A percentile compares a stretch with the other conserved stretches of the same genome.
These are phyloP conservation scores for Rhizopogon sp. DNA, from an alignment of 768 basidiomycete genomes.

Conservation along the genomic window DNA sequence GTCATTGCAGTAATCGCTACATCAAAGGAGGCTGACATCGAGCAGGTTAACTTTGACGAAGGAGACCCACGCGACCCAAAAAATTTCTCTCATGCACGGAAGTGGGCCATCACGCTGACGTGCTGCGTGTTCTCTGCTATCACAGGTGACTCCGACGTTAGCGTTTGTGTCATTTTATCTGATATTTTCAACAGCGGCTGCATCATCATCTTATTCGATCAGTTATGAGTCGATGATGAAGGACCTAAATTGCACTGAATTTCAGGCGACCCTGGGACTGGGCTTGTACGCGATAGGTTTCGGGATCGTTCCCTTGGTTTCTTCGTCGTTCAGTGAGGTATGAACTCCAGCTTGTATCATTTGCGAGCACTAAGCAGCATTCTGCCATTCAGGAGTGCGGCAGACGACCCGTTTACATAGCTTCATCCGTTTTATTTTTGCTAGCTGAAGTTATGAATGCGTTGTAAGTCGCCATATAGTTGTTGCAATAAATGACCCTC, in stretches of 20 bases:
- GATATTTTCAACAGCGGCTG: constrained; percentile 31
- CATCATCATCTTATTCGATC: constrained; percentile 43
- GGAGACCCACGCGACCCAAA: constrained; percentile 30
- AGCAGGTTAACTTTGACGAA: constrained; percentile 29
- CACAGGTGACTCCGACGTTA: constrained; percentile 2
- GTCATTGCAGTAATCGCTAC: background rate
- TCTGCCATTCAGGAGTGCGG: constrained; percentile 47
- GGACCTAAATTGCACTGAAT: constrained; percentile 34
- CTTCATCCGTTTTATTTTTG: constrained; percentile 41
- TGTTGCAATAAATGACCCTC: background rate
- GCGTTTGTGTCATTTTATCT: background rate
- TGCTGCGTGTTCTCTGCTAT: constrained; percentile 16
- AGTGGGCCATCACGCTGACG: constrained; percentile 28
- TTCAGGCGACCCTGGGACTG: constrained; percentile 40
- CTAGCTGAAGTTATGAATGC: constrained; percentile 39
- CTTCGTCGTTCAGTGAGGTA: constrained; percentile 60
- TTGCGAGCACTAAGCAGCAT: background rate
- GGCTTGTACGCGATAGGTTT: constrained; percentile 53
- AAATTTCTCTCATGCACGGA: constrained; percentile 26
- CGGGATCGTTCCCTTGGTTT: constrained; percentile 51
- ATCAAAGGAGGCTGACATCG: background rate
- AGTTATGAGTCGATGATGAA: constrained; percentile 50
- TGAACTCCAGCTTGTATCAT: background rate
- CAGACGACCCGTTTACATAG: constrained; percentile 51
- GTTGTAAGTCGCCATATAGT: constrained; percentile 9